Base-by-base conservation (phyloP, 2,329 filamentous ascomycete genomes). In the Fusarium falciforme region DNA sequence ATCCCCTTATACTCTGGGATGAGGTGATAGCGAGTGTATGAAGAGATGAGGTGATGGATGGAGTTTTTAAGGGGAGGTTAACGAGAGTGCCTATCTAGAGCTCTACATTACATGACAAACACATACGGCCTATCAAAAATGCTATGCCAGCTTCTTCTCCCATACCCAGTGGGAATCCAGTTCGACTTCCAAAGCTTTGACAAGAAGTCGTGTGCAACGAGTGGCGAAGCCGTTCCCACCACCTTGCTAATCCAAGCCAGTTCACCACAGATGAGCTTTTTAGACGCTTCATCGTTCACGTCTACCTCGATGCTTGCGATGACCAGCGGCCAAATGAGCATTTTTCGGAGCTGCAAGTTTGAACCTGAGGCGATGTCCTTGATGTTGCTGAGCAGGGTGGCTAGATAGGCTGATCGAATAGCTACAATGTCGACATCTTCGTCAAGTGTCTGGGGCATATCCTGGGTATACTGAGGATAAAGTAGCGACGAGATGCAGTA, bases 321-420 rank as follows among this genome's bases (percentile, higher is more conserved):
- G 3, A 78, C 55, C 1, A 79, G 61, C 31, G 78, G 76, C 79
- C 79, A 80, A 1, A 76, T 47, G 12, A 75, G 65, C 10, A 77
- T 47, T 38, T 73, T 75, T 10, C 70, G 61, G 5, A 78, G 62
- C 8, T 70, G 64, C 8, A 12, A 14, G 9, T 61, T 52, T 7
- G 64, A 35, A 7, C 40, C 52, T 1, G 58, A 55, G 8, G 64
- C 25, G 4, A 76, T 40, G 9, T 58, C 63, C 31, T 63, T 60
- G 11, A 76, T 55, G 40, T 65, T 59, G 9, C 52, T 35, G 16
- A 61, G 47, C 5, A 75, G 67, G 6, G 66, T 55, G 0, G 49
- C 57, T 1, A 66, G 47, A 4, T 65, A 67, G 1, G 68, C 31
- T 33, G 29, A 25, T 16, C 40, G 40, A n/a, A 60, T 17, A 5